These are phyloP conservation scores for Candida rishiriensis DNA, from an alignment of 805 yeast genomes.

Conservation along the genomic window DNA sequence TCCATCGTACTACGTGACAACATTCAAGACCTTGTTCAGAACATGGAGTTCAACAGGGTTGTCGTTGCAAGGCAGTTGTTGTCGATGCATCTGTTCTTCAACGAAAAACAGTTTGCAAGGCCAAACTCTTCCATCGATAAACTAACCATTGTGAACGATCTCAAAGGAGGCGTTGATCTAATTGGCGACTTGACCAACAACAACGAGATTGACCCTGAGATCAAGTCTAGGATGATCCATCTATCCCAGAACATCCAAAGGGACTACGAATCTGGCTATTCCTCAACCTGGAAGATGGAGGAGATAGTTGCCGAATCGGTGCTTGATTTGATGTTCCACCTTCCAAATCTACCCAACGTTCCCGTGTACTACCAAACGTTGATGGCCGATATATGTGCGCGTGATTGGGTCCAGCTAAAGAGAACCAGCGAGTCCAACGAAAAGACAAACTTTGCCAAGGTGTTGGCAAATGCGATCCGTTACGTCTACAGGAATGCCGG, in stretches of 20 bases:
- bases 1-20: conserved; percentile 72
- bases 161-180: conserved; percentile 37
- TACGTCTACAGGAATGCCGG: conserved; percentile 68
- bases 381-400: conserved; percentile 78
- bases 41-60: conserved; percentile 82
- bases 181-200: conserved; percentile 24
- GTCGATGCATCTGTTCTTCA: conserved; percentile 67
- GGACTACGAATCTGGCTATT: conserved; percentile 34
- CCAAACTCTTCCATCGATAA: conserved; percentile 79
- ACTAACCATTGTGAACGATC: conserved; percentile 37
- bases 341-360: conserved; percentile 64
- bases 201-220: conserved; percentile 22
- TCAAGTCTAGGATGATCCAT: conserved; percentile 24
- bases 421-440: conserved; percentile 18
- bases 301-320: conserved; percentile 84
- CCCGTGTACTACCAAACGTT: conserved; percentile 79
- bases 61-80: conserved; percentile 83
- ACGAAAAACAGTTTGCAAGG: conserved; percentile 56
- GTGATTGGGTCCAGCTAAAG: conserved; percentile 54
- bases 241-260: conserved; percentile 34
- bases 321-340: conserved; percentile 67
- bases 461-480: conserved; percentile 87
- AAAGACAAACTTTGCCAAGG: conserved; percentile 74
- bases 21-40: conserved; percentile 66
- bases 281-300: conserved; percentile 85